A percentile compares a stretch with the other conserved stretches of the same genome.
These are phyloP conservation scores for Boletus subparvulus DNA, from an alignment of 768 basidiomycete species.

Conservation along the genomic window DNA sequence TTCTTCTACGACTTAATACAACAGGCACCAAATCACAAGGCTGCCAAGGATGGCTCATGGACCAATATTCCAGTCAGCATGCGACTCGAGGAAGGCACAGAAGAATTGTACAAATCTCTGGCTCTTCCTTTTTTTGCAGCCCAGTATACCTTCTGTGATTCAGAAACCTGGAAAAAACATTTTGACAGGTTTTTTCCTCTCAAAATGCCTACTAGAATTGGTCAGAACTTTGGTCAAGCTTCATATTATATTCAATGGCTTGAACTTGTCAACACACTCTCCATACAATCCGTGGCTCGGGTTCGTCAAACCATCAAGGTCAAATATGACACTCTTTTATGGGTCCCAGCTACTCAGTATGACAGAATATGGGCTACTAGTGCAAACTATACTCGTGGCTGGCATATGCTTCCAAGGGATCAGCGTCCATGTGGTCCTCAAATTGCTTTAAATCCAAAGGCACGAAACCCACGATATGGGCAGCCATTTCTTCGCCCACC, in stretches of 20 bases:
- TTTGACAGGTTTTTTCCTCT: neutral
- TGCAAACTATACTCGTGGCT: neutral
- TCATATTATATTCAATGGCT: neutral
- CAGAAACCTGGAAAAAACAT: neutral
- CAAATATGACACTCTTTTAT: neutral
- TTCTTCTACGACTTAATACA: neutral
- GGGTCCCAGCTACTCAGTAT: neutral
- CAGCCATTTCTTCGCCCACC: too few relatives aligned
- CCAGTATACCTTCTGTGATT: neutral
- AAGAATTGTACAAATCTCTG: neutral
- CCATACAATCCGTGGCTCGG: neutral
- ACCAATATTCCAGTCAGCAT: neutral
- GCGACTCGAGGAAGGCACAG: neutral
- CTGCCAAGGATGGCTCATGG: neutral
- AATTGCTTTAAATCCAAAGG: neutral
- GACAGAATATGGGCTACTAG: neutral
- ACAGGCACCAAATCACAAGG: neutral
- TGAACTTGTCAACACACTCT: neutral
- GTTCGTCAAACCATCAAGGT: neutral
- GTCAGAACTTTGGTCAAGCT: neutral
- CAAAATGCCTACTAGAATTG: neutral
- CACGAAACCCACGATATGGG: neutral
- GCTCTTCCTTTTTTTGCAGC: conserved; percentile 3
- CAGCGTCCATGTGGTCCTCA: neutral
- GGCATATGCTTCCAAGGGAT: neutral